Conservation (phyloP, 1,139 yeast species). For the Blastobotrys arbuscula region DNA sequence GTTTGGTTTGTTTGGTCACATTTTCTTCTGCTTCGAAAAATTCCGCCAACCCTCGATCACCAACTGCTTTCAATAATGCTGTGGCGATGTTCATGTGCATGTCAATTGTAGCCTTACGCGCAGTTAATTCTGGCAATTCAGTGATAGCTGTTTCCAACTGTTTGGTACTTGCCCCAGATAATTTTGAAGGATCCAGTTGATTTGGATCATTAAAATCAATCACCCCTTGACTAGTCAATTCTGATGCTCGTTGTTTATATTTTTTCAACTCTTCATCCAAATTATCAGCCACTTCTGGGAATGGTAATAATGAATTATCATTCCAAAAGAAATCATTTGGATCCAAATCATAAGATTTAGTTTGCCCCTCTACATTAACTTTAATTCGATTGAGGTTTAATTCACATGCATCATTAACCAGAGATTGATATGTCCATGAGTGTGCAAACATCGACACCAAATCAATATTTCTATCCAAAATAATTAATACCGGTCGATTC, state of each 20-base stretch:
- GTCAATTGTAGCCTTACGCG: slow-evolving; percentile 81
- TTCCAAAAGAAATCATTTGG: slow-evolving; percentile 92
- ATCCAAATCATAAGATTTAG: slow-evolving; percentile 74
- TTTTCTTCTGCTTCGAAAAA: slow-evolving; percentile 89
- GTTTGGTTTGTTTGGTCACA: slow-evolving; percentile 42
- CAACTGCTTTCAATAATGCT: slow-evolving; percentile 72
- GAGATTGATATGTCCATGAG: slow-evolving; percentile 96
- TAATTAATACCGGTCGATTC: slow-evolving; percentile 70
- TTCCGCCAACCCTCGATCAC: slow-evolving; percentile 78
- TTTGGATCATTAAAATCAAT: slow-evolving; percentile 57
- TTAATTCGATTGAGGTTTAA: slow-evolving; percentile 75
- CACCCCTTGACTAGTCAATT: slow-evolving; percentile 76
- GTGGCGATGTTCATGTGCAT: slow-evolving; percentile 97
- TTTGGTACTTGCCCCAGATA: slow-evolving; percentile 43
- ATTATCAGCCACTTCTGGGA: slow-evolving; percentile 96
- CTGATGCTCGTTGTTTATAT: slow-evolving; percentile 84
- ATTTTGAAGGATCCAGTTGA: slow-evolving; percentile 43
- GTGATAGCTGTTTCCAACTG: slow-evolving; percentile 85
- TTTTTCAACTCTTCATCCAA: slow-evolving; percentile 76
- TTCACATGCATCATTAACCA: slow-evolving; percentile 87
- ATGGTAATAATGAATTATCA: slow-evolving; percentile 77
- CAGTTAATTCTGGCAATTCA: slow-evolving; percentile 86
- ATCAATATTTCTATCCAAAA: slow-evolving; percentile 85
- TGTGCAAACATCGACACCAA: slow-evolving; percentile 91
- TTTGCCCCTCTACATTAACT: slow-evolving; percentile 42